A percentile compares a stretch with the other conserved stretches of the same genome.
phyloP scores from a whole-genome alignment of 345 rosid species.

The Populus pruinosa region DNA sequence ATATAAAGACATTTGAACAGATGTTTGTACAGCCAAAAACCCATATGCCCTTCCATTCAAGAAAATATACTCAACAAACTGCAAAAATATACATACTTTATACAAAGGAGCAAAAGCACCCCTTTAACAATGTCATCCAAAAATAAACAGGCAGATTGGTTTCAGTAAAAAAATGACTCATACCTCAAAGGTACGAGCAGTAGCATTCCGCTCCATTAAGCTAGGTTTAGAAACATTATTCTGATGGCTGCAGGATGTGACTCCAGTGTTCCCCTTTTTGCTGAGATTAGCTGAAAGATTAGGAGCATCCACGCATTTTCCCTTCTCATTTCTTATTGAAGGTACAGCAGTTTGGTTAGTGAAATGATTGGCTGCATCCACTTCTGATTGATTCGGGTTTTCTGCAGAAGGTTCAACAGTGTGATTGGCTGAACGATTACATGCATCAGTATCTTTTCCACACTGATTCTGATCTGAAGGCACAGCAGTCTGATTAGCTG shows the following conservation, averaged over 20 bases:
- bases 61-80: background rate
- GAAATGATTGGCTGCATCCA: background rate
- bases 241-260: slow-evolving; percentile 18
- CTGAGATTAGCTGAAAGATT: background rate
- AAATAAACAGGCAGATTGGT: background rate
- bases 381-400: background rate
- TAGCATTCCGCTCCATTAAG: slow-evolving; percentile 50
- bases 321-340: background rate
- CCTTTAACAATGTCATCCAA: background rate
- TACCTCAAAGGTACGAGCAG: slow-evolving; percentile 54
- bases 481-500: background rate
- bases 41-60: background rate
- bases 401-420: background rate
- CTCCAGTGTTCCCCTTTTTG: slow-evolving; percentile 10
- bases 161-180: background rate
- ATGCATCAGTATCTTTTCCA: background rate
- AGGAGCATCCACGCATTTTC: background rate
- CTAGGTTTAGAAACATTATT: slow-evolving; percentile 25
- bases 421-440: background rate
- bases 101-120: background rate
- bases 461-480: background rate
- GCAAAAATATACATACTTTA: background rate
- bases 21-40: background rate
- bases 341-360: background rate
- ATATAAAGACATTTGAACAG: background rate